A percentile compares a stretch with the other conserved stretches of the same genome.
These are phyloP conservation scores for Lecanosticta acicola DNA, from an alignment of 2,329 filamentous ascomycete species.

Conservation along the genomic window DNA sequence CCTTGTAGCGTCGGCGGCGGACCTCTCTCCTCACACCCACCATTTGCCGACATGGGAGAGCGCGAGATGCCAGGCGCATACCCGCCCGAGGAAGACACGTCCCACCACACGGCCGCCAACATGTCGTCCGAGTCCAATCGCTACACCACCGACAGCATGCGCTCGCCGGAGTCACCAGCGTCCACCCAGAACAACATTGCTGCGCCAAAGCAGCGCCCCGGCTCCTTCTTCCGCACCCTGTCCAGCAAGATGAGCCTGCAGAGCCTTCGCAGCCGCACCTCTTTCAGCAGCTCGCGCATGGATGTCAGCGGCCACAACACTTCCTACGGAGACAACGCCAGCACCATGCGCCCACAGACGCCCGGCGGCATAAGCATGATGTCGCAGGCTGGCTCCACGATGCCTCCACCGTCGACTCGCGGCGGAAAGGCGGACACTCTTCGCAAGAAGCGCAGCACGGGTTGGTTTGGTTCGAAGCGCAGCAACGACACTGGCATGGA, in stretches of 20 bases:
- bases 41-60: too few relatives aligned
- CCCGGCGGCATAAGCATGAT: neutral
- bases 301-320: slow-evolving; percentile 22
- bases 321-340: slow-evolving; percentile 8
- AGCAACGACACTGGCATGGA: too few relatives aligned
- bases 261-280: slow-evolving; percentile 29
- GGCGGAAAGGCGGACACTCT: too few relatives aligned
- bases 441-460: neutral
- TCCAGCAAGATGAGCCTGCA: slow-evolving; percentile 30
- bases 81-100: slow-evolving; percentile 18
- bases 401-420: too few relatives aligned
- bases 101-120: slow-evolving; percentile 8
- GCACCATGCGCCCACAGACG: neutral
- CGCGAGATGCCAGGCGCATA: slow-evolving; percentile 20
- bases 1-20: slow-evolving; percentile 31
- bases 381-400: too few relatives aligned
- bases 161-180: slow-evolving; percentile 17
- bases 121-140: slow-evolving; percentile 14
- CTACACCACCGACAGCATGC: slow-evolving; percentile 22
- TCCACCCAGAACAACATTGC: slow-evolving; percentile 15
- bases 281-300: slow-evolving; percentile 33
- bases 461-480: too few relatives aligned
- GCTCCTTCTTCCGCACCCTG: too few relatives aligned
- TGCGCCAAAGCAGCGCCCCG: too few relatives aligned
- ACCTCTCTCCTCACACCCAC: slow-evolving; percentile 32